Base-by-base conservation (phyloP, 1,284 basidiomycete genomes). In the Mixia osmundae region DNA sequence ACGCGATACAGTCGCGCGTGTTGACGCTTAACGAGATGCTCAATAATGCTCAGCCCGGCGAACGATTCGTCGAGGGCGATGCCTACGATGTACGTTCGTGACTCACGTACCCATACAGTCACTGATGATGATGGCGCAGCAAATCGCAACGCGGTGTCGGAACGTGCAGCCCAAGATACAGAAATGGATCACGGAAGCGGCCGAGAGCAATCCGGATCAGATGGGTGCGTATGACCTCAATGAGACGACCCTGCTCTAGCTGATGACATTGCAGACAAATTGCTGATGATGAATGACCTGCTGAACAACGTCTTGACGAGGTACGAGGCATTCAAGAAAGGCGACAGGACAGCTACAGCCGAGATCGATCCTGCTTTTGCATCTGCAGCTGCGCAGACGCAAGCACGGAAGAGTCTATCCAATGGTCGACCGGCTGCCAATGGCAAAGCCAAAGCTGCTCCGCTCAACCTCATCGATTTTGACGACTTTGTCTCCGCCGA, bases 171-270 rank as follows among this genome's bases (percentile, higher is more conserved):
- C 91, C 1, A 85, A 80, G 57, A 71, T 97, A 34, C 91, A 97
- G 55, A 89, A 87, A 50, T 95, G 89, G 89, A 80, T 97, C 44
- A 77, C 76, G n/a, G 80, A 95, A 47, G 85, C 78, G 1, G 76
- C 62, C 21, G 54, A 63, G 64, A 47, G 47, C 25, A 69, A 89
- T 56, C 67, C 78, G 22, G 80, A 76, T 44, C 76, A 80, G 35
- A 70, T 95, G 51, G 76, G 80, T 82, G 48, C 44, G 66, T 58
- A 6, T 4, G 14, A 25, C 16, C 23, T 35, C 8, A 10, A 5
- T 21, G 10, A 14, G 10, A 2, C 26, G 26, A 15, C n/a, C 24
- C 25, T 19, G 41, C 22, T 22, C 25, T 19, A 11, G 29, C 19
- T 16, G 18, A 11, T 30, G 4, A 14, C 5, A 4, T 28, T 32